Evolutionary conservation across 2,329 filamentous ascomycete species (phyloP), one percentile per base, ranked within the genome.

Genomic region (Xylariaceae sp.): DNA sequence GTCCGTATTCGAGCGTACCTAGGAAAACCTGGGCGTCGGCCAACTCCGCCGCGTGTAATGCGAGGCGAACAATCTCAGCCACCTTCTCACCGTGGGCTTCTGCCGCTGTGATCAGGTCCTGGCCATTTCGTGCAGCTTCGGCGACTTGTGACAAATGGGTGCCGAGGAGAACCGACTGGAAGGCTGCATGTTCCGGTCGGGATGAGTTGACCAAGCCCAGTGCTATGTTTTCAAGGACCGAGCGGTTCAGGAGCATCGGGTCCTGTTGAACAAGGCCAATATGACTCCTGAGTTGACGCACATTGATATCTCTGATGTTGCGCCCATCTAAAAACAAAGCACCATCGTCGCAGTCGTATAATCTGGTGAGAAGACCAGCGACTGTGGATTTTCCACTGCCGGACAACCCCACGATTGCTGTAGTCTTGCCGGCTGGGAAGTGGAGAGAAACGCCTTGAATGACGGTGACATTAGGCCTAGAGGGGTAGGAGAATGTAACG

Each of bases 21-120:
- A 72, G 71, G 52, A 72, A 76, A 26, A 54, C 51, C 31, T 62
- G 62, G 0, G 73, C 74, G 54, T 83, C 78, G 0, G 81, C 79
- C 18, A 81, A 64, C 9, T 59, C 62, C 2, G 76, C 71, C 14
- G 79, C 73, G 12, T 51, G 53, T 37, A 67, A 61, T 2, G 75
- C 68, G 17, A 73, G 58, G 17, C 52, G 56, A 19, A 78, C 60
- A n/a, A 82, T 71, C 38, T 78, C 69, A 5, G 64, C 55, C 18
- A 72, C 60, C 8, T 66, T 59, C 2, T 65, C 43, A 1, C 71
- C 66, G 8, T 69, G 63, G 3, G 57, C 53, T 54, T 63, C 60
- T 3, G 72, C 69, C 11, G 66, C 66, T 5, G 56, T 51, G 9
- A 60, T 51, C 6, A 81, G 56, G 32, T 74, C 63, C 23, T 68